A percentile compares a stretch with the other conserved stretches of the same genome.
Evolutionary conservation across 495 filamentous ascomycete genomes (phyloP).

Genomic region (Penicillium silybi): DNA sequence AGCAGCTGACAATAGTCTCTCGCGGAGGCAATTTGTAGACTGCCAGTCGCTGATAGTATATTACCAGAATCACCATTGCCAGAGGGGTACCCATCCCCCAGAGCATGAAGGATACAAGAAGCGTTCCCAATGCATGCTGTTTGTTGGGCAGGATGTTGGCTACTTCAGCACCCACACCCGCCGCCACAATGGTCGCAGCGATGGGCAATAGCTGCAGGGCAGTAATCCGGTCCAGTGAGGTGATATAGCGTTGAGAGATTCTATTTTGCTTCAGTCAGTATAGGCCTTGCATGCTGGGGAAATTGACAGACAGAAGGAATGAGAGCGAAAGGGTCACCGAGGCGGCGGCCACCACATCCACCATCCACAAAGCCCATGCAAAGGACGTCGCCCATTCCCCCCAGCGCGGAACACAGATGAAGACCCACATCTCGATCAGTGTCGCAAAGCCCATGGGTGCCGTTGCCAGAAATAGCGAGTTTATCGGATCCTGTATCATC

Average conservation of each 20-base stretch:
- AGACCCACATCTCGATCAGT: slow-evolving; percentile 45
- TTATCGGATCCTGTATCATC: slow-evolving; percentile 44
- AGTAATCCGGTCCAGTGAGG: slow-evolving; percentile 39
- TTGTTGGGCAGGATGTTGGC: slow-evolving; percentile 26
- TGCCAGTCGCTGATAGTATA: slow-evolving; percentile 47
- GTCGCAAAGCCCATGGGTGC: slow-evolving; percentile 50
- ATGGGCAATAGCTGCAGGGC: slow-evolving; percentile 46
- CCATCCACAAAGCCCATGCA: slow-evolving; percentile 45
- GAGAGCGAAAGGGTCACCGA: slow-evolving; percentile 38
- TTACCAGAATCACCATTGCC: slow-evolving; percentile 39
- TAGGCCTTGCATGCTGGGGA: too few species aligned
- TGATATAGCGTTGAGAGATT: slow-evolving; percentile 37
- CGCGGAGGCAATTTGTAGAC: slow-evolving; percentile 42
- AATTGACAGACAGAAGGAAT: slow-evolving; percentile 34
- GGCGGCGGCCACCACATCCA: slow-evolving; percentile 38
- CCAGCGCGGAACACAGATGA: slow-evolving; percentile 44
- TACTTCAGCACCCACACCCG: slow-evolving; percentile 38
- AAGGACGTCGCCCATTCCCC: slow-evolving; percentile 29
- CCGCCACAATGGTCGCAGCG: slow-evolving; percentile 43
- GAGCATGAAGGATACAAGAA: slow-evolving; percentile 41
- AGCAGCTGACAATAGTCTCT: slow-evolving; percentile 44
- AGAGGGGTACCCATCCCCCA: slow-evolving; percentile 45
- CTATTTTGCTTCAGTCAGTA: not conserved
- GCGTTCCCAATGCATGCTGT: slow-evolving; percentile 32
- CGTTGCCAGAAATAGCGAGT: slow-evolving; percentile 45